Evolutionary conservation across 768 basidiomycete species (phyloP).

Genomic region (Boletus rufocinnamomeus): DNA sequence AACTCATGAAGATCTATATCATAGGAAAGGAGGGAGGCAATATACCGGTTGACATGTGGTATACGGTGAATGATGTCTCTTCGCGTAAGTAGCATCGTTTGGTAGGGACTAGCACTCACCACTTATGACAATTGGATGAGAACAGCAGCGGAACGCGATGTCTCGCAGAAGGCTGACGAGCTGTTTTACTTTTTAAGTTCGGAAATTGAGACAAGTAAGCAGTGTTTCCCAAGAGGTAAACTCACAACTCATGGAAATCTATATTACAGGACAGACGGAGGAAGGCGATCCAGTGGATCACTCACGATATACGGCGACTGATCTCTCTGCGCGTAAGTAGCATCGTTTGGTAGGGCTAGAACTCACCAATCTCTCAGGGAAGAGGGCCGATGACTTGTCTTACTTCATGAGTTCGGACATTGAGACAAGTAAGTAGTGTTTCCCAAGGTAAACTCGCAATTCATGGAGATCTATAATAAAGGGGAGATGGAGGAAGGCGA

Average conservation of each 20-base stretch:
- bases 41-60: neutral
- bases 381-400: neutral
- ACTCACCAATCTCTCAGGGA: neutral
- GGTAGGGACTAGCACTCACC: neutral
- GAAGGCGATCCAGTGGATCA: no score
- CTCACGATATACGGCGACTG: neutral
- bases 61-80: neutral
- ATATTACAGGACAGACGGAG: neutral
- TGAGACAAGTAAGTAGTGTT: neutral
- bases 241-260: neutral
- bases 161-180: neutral
- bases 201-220: neutral
- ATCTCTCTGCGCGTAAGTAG: conserved; percentile 2
- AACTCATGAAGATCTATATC: neutral
- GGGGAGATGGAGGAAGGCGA: neutral
- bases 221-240: neutral
- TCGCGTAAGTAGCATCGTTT: neutral
- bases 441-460: neutral
- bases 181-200: neutral
- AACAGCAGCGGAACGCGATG: neutral
- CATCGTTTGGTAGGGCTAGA: neutral
- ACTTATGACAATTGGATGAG: neutral
- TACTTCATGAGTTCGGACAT: neutral
- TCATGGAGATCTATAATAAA: neutral
- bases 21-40: neutral